A percentile compares a stretch with the other conserved stretches of the same genome.
Conservation (phyloP, 345 rosid species). For the Populus euphratica region DNA sequence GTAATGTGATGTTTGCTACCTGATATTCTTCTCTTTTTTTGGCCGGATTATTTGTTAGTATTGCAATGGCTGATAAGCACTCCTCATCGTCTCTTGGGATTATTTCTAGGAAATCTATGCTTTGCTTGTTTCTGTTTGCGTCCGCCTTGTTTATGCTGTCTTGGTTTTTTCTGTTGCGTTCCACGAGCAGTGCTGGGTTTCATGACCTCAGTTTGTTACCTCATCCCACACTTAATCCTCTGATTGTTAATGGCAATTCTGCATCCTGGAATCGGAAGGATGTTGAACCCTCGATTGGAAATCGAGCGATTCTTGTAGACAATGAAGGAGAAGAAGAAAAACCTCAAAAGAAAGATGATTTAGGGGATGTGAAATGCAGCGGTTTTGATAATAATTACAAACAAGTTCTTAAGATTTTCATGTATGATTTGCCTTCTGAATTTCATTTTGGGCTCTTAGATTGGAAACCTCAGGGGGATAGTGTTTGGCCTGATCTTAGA, state of each 20-base stretch:
- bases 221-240: constrained; percentile 23
- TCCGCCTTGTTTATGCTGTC: constrained; percentile 53
- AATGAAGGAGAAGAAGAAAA: constrained; percentile 24
- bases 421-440: constrained; percentile 87
- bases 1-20: not conserved
- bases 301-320: constrained; percentile 28
- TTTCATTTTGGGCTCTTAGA: constrained; percentile 79
- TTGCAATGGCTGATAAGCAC: constrained; percentile 59
- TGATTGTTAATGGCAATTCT: constrained; percentile 26
- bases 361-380: constrained; percentile 15
- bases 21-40: not conserved
- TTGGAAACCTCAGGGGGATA: constrained; percentile 55
- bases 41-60: not conserved
- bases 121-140: constrained; percentile 41
- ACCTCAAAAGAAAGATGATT: constrained; percentile 6
- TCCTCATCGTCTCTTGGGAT: constrained; percentile 29
- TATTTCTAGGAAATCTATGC: constrained; percentile 41
- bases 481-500: constrained; percentile 79
- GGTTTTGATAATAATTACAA: constrained; percentile 1
- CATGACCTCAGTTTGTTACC: constrained; percentile 35
- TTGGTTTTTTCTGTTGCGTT: constrained; percentile 67
- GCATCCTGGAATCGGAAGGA: constrained; percentile 7
- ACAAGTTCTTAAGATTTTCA: constrained; percentile 58
- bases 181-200: constrained; percentile 40
- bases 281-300: constrained; percentile 24